Evolutionary conservation across 2,329 filamentous ascomycete species (phyloP).

Genomic region (Mollisia scopiformis): DNA sequence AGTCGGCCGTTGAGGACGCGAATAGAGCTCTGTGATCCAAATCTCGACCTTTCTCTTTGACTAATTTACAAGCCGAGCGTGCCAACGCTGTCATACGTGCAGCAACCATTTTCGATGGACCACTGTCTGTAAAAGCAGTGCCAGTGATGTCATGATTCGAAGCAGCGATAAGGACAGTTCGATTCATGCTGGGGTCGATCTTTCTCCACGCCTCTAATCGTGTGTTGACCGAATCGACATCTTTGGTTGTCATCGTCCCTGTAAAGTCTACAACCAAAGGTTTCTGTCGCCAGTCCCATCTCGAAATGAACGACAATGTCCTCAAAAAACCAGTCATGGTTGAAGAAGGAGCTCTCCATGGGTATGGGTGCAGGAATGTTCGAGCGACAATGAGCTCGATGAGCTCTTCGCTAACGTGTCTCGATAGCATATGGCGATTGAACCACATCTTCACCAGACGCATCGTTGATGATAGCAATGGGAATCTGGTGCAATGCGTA

Average conservation of each 20-base stretch:
- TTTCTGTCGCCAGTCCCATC: conserved; percentile 90
- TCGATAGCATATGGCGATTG: conserved; percentile 75
- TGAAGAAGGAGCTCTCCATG: conserved; percentile 78
- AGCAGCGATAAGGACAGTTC: conserved; percentile 78
- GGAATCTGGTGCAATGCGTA: conserved; percentile 79
- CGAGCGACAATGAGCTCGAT: conserved; percentile 82
- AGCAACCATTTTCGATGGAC: conserved; percentile 81
- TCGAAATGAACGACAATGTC: conserved; percentile 76
- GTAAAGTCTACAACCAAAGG: conserved; percentile 81
- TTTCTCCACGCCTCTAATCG: conserved; percentile 84
- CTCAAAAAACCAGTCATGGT: conserved; percentile 80
- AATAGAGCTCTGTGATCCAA: conserved; percentile 69
- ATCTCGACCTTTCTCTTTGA: conserved; percentile 54
- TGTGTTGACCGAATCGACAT: conserved; percentile 65
- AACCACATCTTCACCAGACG: conserved; percentile 92
- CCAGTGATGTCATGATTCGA: conserved; percentile 79
- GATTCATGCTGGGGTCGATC: conserved; percentile 87
- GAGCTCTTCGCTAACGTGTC: conserved; percentile 77
- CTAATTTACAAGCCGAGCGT: conserved; percentile 69
- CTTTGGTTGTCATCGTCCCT: conserved; percentile 62
- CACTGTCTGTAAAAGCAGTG: conserved; percentile 75
- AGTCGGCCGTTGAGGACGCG: conserved; percentile 72
- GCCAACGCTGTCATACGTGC: conserved; percentile 82
- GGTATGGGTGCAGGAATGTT: conserved; percentile 79
- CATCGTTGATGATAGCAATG: conserved; percentile 79